A percentile compares a stretch with the other conserved stretches of the same genome.
Conservation (phyloP, 2,329 filamentous ascomycete species). For the Neonectria neomacrospora region DNA sequence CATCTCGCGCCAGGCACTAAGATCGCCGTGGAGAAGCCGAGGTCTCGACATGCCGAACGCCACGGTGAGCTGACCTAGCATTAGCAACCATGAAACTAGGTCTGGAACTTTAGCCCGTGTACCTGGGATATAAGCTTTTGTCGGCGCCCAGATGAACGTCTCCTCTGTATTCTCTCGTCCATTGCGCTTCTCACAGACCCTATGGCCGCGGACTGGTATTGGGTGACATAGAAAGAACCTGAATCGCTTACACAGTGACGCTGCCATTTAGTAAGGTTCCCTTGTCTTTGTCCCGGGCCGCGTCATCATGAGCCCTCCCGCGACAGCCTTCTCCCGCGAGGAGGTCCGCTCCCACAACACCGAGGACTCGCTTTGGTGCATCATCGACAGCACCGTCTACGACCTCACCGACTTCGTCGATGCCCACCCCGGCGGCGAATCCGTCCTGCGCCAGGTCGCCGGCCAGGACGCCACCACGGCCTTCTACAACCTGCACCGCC, state of each 20-base stretch:
- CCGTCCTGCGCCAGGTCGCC: conserved; percentile 82
- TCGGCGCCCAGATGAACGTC: background rate
- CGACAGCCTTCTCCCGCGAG: conserved; percentile 66
- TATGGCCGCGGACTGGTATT: background rate
- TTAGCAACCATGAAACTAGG: conserved; percentile 3
- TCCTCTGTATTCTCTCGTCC: background rate
- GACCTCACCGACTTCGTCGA: conserved; percentile 87
- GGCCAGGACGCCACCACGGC: conserved; percentile 83
- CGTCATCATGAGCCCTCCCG: conserved; percentile 50
- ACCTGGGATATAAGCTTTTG: background rate
- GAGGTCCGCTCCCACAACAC: conserved; percentile 81
- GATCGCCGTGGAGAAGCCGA: conserved; percentile 26
- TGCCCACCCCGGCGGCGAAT: conserved; percentile 84
- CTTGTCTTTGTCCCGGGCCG: background rate
- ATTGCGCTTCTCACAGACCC: no score
- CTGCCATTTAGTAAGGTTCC: background rate
- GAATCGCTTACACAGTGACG: background rate
- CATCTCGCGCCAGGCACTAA: background rate
- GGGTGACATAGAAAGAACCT: background rate
- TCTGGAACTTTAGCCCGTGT: background rate
- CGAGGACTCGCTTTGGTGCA: conserved; percentile 81
- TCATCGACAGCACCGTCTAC: conserved; percentile 89
- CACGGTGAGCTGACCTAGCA: conserved; percentile 20
- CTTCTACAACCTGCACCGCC: conserved; percentile 92
- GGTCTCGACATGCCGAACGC: conserved; percentile 26